Base-by-base conservation (phyloP, 371 early-diverging fungal species). In the Apophysomyces elegans region DNA sequence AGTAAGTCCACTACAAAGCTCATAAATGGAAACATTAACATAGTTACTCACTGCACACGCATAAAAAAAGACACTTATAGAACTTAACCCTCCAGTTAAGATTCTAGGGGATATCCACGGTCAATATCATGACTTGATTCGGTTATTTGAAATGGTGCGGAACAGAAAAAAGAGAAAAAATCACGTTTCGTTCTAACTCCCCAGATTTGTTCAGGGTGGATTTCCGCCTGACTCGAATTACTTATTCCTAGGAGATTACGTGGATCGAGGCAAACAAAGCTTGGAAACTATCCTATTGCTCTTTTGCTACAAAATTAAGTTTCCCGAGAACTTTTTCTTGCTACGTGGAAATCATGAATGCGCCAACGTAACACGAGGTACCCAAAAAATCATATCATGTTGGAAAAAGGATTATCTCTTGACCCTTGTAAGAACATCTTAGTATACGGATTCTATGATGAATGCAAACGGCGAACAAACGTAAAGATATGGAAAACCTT, bases 371-470 rank as follows among this genome's bases (percentile, higher is more conserved):
- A 99, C 96, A 74, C 86, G 93, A 71, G 96, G 83, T 80, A 76
- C 80, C 32, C 77, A 62, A 2, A 44, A 38, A 50, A 37, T 45
- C 7, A 41, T 4, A 37, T 58, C 16, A n/a, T 11, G 7, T 14
- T 11, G 18, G 43, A 62, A 12, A 26, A 26, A 26, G 32, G 38
- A 54, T 41, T 26, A 5, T 14, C 37, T 16, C 21, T 50, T 36
- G 16, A 37, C 12, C n/a, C 4, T 54, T 5, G 9, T 16, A 56
- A 50, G 9, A 18, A 56, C 16, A 63, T 37, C 18, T 50, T 4
- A 73, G 96, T 98, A 66, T 99, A 99, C 74, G 99, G 99, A 7
- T 99, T 99, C 78, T 99, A 96, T 73, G 99, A 99, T 73, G 99
- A 99, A 87, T 99, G 99, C 85, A 95, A 95, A 72, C 86, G 96